A percentile compares a stretch with the other conserved stretches of the same genome.
Evolutionary conservation across 306 rosid genomes (phyloP).

Genomic region (apple (Malus domestica)): DNA sequence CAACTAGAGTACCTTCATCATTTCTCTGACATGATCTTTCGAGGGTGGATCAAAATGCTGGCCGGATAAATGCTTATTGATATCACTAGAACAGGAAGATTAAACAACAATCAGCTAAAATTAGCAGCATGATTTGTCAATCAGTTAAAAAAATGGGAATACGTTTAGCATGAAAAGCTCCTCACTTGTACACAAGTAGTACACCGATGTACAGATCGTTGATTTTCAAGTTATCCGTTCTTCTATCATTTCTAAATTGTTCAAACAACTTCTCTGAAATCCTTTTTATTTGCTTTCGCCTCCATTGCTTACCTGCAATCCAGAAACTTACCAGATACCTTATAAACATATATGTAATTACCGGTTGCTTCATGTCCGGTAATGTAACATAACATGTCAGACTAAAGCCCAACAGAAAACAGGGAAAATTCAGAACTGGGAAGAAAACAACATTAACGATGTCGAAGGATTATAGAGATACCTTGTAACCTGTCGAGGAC

Average conservation of each 20-base stretch:
- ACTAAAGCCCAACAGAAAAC: background rate
- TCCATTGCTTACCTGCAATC: constrained; percentile 71
- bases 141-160: background rate
- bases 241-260: constrained; percentile 18
- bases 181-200: constrained; percentile 84
- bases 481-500: constrained; percentile 45
- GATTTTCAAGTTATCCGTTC: constrained; percentile 36
- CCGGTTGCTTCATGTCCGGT: background rate
- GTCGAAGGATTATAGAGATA: background rate
- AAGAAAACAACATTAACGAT: background rate
- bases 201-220: constrained; percentile 81
- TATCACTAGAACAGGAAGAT: constrained; percentile 42
- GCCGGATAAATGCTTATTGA: constrained; percentile 74
- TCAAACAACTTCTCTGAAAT: constrained; percentile 57
- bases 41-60: constrained; percentile 84
- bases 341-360: background rate
- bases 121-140: background rate
- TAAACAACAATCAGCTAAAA: background rate
- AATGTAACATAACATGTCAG: background rate
- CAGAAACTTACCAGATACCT: background rate
- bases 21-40: constrained; percentile 38
- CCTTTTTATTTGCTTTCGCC: constrained; percentile 41
- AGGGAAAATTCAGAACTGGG: background rate
- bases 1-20: constrained; percentile 46
- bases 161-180: background rate